phyloP scores from a whole-genome alignment of 768 basidiomycete species.

The Trametopsis cervina region DNA sequence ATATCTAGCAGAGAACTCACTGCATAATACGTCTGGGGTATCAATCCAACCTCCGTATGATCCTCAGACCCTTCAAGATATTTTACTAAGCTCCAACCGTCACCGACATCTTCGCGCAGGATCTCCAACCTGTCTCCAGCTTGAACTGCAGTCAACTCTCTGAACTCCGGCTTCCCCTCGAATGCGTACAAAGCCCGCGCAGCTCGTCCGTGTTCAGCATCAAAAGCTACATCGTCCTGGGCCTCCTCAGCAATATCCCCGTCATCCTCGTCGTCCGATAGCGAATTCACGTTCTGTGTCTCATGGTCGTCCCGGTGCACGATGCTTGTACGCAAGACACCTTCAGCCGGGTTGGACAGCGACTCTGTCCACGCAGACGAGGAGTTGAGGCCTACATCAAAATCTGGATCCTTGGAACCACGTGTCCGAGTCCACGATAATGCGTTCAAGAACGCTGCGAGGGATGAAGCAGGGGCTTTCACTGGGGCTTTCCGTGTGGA shows the following conservation, averaged over 20 bases:
- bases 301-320: constrained; percentile 23
- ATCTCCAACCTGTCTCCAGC: constrained; percentile 68
- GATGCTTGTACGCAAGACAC: constrained; percentile 12
- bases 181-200: constrained; percentile 72
- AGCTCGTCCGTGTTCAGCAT: constrained; percentile 28
- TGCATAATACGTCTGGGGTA: constrained; percentile 69
- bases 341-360: constrained; percentile 10
- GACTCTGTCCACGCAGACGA: constrained; percentile 70
- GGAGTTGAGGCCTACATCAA: constrained; percentile 74
- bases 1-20: constrained; percentile 34
- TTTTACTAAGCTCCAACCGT: constrained; percentile 78
- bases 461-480: constrained; percentile 8
- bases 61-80: constrained; percentile 19
- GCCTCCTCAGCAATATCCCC: constrained; percentile 1
- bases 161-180: constrained; percentile 68
- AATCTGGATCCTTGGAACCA: constrained; percentile 29
- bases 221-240: constrained; percentile 24
- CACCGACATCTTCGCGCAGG: constrained; percentile 64
- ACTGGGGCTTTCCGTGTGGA: background rate
- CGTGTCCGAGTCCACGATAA: constrained; percentile 16
- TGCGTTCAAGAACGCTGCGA: constrained; percentile 14
- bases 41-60: constrained; percentile 50
- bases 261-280: constrained; percentile 47
- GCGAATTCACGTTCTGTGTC: constrained; percentile 26
- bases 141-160: constrained; percentile 52